phyloP scores from a whole-genome alignment of 164 flowering plant genomes.

The Annona squamosa region DNA sequence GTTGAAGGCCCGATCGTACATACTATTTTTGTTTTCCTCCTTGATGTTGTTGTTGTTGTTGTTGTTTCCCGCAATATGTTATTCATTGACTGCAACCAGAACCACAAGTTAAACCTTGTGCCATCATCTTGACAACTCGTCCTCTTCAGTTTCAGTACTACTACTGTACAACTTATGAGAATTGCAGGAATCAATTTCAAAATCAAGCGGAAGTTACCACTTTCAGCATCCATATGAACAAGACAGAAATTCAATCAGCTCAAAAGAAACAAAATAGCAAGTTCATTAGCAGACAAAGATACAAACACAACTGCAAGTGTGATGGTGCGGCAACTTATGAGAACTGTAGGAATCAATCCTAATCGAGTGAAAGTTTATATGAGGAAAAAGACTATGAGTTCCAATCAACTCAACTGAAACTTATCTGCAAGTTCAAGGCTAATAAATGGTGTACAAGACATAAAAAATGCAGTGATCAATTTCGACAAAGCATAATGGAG shows the following conservation, averaged over 20 bases:
- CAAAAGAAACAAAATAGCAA: not conserved
- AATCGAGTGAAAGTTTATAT: too few relatives aligned
- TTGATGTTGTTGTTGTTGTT: constrained; percentile 13
- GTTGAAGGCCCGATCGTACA: constrained; percentile 98
- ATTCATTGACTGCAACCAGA: constrained; percentile 26
- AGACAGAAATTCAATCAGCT: not conserved
- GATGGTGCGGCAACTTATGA: not conserved
- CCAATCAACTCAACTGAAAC: too few relatives aligned
- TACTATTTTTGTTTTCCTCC: constrained; percentile 84
- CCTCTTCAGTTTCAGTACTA: not conserved
- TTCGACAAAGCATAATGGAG: too few relatives aligned
- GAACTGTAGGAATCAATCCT: too few relatives aligned
- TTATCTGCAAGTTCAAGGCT: too few relatives aligned
- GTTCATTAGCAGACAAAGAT: not conserved
- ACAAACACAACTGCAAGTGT: not conserved
- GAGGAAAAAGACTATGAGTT: too few relatives aligned
- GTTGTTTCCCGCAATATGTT: constrained; percentile 12
- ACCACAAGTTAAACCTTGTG: constrained; percentile 24
- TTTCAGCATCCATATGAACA: not conserved
- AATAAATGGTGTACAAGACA: too few relatives aligned
- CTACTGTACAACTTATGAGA: not conserved
- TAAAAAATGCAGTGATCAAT: too few relatives aligned
- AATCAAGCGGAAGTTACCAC: not conserved
- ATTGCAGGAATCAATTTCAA: not conserved
- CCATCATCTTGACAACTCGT: constrained; percentile 6